phyloP scores from a whole-genome alignment of 2,329 filamentous ascomycete species.

The Verticillium nubilum region DNA sequence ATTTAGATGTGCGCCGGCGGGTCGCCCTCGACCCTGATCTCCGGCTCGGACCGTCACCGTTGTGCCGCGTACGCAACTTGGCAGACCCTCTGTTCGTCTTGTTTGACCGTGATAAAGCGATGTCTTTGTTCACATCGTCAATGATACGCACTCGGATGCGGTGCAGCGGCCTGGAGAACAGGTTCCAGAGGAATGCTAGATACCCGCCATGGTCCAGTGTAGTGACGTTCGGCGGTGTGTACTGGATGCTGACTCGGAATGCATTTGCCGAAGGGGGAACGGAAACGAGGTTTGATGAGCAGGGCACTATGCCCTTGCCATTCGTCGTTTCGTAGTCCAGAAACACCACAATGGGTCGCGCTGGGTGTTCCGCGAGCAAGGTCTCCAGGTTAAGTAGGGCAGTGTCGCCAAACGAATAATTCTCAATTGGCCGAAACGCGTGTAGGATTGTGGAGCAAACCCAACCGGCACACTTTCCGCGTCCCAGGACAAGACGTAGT shows the following conservation, averaged over 20 bases:
- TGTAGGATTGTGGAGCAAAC: conserved; percentile 62
- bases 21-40: too few species aligned
- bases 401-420: conserved; percentile 57
- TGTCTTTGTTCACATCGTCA: conserved; percentile 55
- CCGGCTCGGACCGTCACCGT: too few species aligned
- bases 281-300: conserved; percentile 71
- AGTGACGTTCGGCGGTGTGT: conserved; percentile 82
- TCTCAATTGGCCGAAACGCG: too few species aligned
- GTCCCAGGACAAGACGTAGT: conserved; percentile 75
- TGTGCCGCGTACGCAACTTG: too few species aligned
- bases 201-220: conserved; percentile 78
- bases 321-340: conserved; percentile 95
- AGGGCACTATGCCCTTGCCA: conserved; percentile 79
- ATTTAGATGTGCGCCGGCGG: too few species aligned
- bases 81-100: too few species aligned
- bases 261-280: conserved; percentile 65
- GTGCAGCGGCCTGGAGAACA: conserved; percentile 80
- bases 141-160: conserved; percentile 89
- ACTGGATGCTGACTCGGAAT: conserved; percentile 86
- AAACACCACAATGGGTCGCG: conserved; percentile 77
- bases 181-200: conserved; percentile 72
- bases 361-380: conserved; percentile 63
- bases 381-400: conserved; percentile 55
- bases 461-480: conserved; percentile 68
- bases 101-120: too few species aligned